Base-by-base conservation (phyloP, 1,284 basidiomycete genomes). In the Porodaedalea pini region DNA sequence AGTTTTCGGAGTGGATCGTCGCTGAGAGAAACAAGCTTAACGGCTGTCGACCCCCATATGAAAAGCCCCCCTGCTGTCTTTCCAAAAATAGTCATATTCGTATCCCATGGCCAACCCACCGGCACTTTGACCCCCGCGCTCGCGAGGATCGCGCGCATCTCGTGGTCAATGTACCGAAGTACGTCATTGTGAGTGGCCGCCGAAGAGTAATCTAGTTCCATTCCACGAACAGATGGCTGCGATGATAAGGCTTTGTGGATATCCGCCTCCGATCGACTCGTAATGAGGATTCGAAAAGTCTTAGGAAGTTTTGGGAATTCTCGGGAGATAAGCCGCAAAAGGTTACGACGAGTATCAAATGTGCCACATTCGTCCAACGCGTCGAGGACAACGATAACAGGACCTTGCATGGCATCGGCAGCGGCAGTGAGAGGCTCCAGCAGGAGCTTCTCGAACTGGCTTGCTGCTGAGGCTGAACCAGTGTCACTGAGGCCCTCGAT, bases 1-100 rank as follows among this genome's bases (percentile, higher is more conserved):
- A 53, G 29, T 43, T 31, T 40, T 27, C 40, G 37, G 4, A 41
- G 25, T 15, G n/a, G 19, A n/a, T 43, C 36, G 15, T 15, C 25
- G 31, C 39, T 41, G 4, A 43, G 29, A 5, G 44, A 47, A n/a
- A 69, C 54, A 32, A 65, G 63, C 54, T 64, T 67, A 52, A 69
- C 58, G 25, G 69, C 67, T 1, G 68, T 69, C 17, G 62, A 56
- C 7, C 66, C 64, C 49, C 67, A 69, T 15, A 69, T 69, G 41
- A 69, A 69, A 15, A 69, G 52, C 1, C 66, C 65, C 13, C 60
- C 52, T 2, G 67, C 59, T 29, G 61, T 65, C 21, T 63, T 40
- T 11, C 65, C 64, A 19, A 69, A 56, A 37, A n/a, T 25, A 37
- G 11, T 63, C 60, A 13, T 49, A 17, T 36, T 49, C 32, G 8